These are phyloP conservation scores for Aschersonia sp. DNA, from an alignment of 2,329 filamentous ascomycete species.

Conservation along the genomic window DNA sequence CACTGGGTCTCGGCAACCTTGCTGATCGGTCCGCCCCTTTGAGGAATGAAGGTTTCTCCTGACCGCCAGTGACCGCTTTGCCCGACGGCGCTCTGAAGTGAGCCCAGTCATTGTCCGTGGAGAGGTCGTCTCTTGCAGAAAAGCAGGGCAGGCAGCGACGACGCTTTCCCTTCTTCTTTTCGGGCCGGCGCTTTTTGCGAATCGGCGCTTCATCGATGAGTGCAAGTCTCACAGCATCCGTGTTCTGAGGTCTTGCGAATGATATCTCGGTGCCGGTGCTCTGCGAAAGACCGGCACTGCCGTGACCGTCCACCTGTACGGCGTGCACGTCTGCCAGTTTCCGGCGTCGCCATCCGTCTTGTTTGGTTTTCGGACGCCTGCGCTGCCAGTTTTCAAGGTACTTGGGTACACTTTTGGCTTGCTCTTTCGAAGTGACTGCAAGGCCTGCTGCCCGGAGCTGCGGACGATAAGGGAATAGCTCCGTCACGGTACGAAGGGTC, in stretches of 20 bases:
- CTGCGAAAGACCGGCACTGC: slow-evolving; percentile 6
- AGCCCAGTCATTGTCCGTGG: slow-evolving; percentile 11
- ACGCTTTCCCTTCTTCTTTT: slow-evolving; percentile 5
- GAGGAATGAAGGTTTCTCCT: background rate
- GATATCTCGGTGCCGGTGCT: slow-evolving; percentile 16
- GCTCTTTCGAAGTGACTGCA: slow-evolving; percentile 35
- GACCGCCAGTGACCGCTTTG: background rate
- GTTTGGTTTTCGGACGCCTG: background rate
- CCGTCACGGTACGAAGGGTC: slow-evolving; percentile 35
- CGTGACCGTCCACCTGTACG: slow-evolving; percentile 15
- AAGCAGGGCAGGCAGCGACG: slow-evolving; percentile 16
- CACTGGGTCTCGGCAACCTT: background rate
- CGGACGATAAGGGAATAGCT: slow-evolving; percentile 35
- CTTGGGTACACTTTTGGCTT: slow-evolving; percentile 20
- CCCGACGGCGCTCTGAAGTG: slow-evolving; percentile 7
- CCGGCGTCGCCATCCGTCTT: background rate
- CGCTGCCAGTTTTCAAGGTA: slow-evolving; percentile 5
- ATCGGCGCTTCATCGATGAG: slow-evolving; percentile 16
- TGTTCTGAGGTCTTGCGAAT: slow-evolving; percentile 13
- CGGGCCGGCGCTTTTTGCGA: slow-evolving; percentile 8
- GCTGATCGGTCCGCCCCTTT: background rate
- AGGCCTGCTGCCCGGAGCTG: slow-evolving; percentile 40
- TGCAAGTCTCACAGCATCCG: slow-evolving; percentile 19
- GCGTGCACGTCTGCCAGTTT: background rate
- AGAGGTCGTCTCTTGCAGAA: slow-evolving; percentile 8